Conservation (phyloP, 495 filamentous ascomycete genomes). For the Pyrenula massariospora region DNA sequence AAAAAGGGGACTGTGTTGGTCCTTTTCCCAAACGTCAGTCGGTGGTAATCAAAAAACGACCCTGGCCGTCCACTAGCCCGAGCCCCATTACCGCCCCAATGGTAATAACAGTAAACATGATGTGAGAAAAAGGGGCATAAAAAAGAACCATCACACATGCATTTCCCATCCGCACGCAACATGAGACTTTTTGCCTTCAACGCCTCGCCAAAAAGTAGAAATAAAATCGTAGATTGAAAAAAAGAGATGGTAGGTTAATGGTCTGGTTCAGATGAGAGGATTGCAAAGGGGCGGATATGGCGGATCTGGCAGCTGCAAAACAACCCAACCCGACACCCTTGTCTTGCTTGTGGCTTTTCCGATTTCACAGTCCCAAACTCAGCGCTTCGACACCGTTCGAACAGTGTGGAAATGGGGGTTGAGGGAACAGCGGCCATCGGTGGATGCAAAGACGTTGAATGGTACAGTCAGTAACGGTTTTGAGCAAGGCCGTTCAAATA, state of each 20-base stretch:
- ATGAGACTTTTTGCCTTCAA: neutral
- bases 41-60: too few relatives aligned
- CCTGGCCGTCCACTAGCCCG: too few relatives aligned
- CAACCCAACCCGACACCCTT: neutral
- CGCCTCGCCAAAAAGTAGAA: neutral
- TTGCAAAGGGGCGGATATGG: neutral
- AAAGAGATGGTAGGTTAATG: neutral
- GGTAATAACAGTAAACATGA: too few relatives aligned
- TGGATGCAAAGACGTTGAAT: neutral
- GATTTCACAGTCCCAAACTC: neutral
- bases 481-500: too few relatives aligned
- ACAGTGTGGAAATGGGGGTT: neutral
- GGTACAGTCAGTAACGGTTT: too few relatives aligned
- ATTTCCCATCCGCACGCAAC: neutral
- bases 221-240: too few relatives aligned
- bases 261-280: neutral
- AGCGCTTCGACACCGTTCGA: neutral
- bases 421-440: neutral
- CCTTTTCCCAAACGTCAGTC: too few relatives aligned
- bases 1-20: too few relatives aligned
- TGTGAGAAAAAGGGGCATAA: neutral
- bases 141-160: neutral
- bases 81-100: too few relatives aligned
- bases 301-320: neutral
- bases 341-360: neutral